Percentiles rank a stretch among this genome's conserved stretches.
These are phyloP conservation scores for Tolypocladium pustulatum DNA, from an alignment of 2,329 filamentous ascomycete genomes.

Conservation along the genomic window DNA sequence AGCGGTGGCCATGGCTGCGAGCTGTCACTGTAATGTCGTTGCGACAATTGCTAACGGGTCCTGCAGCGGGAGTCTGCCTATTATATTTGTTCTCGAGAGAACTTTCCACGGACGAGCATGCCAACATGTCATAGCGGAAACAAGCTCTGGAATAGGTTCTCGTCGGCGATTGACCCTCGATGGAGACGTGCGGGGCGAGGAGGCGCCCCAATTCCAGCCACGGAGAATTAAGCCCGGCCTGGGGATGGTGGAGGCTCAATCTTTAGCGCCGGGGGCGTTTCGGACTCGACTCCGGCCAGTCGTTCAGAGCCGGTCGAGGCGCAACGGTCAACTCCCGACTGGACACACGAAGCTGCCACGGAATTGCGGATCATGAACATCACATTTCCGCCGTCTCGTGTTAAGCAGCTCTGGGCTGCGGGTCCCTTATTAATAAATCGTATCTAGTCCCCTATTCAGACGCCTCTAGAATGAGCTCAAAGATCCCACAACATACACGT, in stretches of 20 bases:
- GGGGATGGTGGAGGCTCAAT: background rate
- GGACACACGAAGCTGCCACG: background rate
- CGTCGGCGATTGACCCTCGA: slow-evolving; percentile 5
- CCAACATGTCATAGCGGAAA: background rate
- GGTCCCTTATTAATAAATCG: slow-evolving; percentile 1
- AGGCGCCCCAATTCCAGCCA: slow-evolving; percentile 4
- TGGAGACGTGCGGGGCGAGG: background rate
- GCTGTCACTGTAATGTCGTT: background rate
- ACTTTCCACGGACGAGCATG: background rate
- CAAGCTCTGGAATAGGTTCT: slow-evolving; percentile 2
- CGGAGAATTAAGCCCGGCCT: slow-evolving; percentile 10
- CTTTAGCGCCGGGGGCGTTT: background rate
- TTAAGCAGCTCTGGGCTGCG: background rate
- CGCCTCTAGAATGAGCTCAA: slow-evolving; percentile 1
- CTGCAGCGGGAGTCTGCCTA: background rate
- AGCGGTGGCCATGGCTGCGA: background rate
- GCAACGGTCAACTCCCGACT: background rate
- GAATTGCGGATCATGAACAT: background rate
- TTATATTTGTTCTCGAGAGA: background rate
- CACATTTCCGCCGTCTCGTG: background rate
- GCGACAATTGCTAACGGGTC: background rate
- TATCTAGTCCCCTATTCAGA: slow-evolving; percentile 4
- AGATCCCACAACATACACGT: background rate
- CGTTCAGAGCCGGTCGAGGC: too few species aligned
- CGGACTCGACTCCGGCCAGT: background rate